Evolutionary conservation across 768 basidiomycete genomes (phyloP).

Genomic region (Tylopilus plumbeoviolaceoides): DNA sequence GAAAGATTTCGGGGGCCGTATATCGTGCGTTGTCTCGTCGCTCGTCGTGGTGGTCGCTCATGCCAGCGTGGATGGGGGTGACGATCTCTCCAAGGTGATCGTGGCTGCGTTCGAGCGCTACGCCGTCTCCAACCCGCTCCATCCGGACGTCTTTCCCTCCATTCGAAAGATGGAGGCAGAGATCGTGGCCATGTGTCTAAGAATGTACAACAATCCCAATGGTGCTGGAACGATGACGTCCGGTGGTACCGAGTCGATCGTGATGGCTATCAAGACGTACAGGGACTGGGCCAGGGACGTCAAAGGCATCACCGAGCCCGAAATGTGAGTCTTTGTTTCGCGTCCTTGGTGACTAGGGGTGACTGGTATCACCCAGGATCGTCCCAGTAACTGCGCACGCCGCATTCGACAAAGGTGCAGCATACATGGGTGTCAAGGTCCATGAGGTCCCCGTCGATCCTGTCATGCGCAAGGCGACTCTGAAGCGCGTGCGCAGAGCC

Average conservation of each 20-base stretch:
- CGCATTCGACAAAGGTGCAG: conserved; percentile 91
- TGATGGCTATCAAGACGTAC: conserved; percentile 94
- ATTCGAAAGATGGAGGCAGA: no score
- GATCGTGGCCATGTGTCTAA: no score
- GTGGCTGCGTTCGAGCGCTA: no score
- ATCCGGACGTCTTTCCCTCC: no score
- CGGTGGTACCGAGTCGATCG: conserved; percentile 94
- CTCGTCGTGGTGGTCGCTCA: not conserved
- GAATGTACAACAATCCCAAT: no score
- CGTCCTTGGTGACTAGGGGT: not conserved
- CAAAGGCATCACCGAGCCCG: conserved; percentile 87
- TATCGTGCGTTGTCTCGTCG: conserved; percentile 51
- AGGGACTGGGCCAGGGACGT: conserved; percentile 85
- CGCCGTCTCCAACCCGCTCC: no score
- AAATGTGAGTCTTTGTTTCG: conserved; percentile 59
- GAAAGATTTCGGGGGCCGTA: conserved; percentile 81
- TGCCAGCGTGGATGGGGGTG: conserved; percentile 55
- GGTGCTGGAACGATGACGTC: no score
- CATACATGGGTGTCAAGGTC: conserved; percentile 81
- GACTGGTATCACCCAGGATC: conserved; percentile 48
- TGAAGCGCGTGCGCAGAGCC: conserved; percentile 75
- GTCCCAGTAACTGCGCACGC: conserved; percentile 85
- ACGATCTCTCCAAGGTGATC: no score
- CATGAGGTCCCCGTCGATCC: conserved; percentile 63
- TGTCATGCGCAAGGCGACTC: conserved; percentile 69